Conservation (phyloP, 192 early-diverging fungal genomes). For the Chytriomyces sp. region DNA sequence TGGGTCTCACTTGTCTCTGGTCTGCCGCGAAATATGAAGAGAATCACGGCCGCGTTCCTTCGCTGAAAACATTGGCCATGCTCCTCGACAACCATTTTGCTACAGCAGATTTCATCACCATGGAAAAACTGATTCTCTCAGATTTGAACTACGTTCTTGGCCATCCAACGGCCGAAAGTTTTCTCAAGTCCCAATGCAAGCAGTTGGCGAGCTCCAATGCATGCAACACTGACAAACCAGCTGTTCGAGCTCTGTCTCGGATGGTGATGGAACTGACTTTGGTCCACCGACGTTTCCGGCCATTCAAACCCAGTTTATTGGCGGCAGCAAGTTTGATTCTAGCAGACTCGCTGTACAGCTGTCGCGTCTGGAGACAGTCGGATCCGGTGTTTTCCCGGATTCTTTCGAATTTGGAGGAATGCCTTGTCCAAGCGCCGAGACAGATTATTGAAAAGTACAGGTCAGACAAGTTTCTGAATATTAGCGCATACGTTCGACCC, state of each 20-base stretch:
- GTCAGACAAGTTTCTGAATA: slow-evolving; percentile 14
- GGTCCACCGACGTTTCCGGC: slow-evolving; percentile 53
- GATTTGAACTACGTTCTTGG: slow-evolving; percentile 54
- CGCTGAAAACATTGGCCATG: slow-evolving; percentile 51
- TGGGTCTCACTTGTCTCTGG: slow-evolving; percentile 65
- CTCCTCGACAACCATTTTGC: slow-evolving; percentile 42
- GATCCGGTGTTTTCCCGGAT: slow-evolving; percentile 13
- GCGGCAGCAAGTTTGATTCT: slow-evolving; percentile 46
- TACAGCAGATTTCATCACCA: slow-evolving; percentile 49
- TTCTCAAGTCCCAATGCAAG: slow-evolving; percentile 44
- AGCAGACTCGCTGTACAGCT: slow-evolving; percentile 14
- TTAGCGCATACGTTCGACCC: slow-evolving; percentile 5
- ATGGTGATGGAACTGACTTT: slow-evolving; percentile 58
- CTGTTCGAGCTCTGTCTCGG: slow-evolving; percentile 49
- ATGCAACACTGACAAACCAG: slow-evolving; percentile 18
- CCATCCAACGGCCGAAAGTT: slow-evolving; percentile 56
- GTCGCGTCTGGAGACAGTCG: background rate
- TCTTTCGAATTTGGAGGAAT: slow-evolving; percentile 19
- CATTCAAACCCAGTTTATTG: slow-evolving; percentile 45
- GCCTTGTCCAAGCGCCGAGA: slow-evolving; percentile 15
- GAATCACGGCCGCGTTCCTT: slow-evolving; percentile 64
- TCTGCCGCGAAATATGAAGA: slow-evolving; percentile 66
- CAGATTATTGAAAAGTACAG: slow-evolving; percentile 30
- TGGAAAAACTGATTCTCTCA: slow-evolving; percentile 55
- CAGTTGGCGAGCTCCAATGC: background rate